Base-by-base conservation (phyloP, 768 basidiomycete genomes). In the Kwoniella mangroviensis region DNA sequence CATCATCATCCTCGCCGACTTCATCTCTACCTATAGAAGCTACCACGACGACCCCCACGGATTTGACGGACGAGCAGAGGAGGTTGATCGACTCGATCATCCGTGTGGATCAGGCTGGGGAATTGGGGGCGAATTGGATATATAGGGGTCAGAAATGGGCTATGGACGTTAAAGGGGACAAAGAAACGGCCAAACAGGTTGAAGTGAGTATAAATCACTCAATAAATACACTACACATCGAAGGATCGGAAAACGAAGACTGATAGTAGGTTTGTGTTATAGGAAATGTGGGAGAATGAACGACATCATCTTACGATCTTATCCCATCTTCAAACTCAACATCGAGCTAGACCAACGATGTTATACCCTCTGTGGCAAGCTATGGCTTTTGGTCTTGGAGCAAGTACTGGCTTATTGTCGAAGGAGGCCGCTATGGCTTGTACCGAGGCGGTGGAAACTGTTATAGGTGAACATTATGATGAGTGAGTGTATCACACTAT, bases 201-300 rank as follows among this genome's bases (percentile, higher is more conserved):
- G 91, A 93, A 84, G 94, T 90, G 72, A 70, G 88, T 84, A n/a
- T n/a, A n/a, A n/a, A n/a, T n/a, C n/a, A n/a, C n/a, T n/a, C n/a
- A n/a, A n/a, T n/a, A 66, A 34, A 34, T 7, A 34, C 34, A 34
- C 34, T 34, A 34, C 34, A 34, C 34, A 34, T 6, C 9, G 34
- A 7, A 1, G 34, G 34, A 34, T 34, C 34, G 6, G 34, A 34
- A 34, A 7, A 34, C 34, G 34, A 34, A 34, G 34, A 34, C 34
- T 34, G 34, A 34, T 7, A 34, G 9, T 4, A 34, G 1, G 13
- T 59, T 5, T 1, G 3, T 43, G 42, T 24, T 6, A 52, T 63
- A 98, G 94, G 91, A 92, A 69, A 98, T 98, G 95, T 98, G 94
- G 94, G 89, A 93, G 42, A 93, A 93, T 81, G 95, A 98, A 83